These are phyloP conservation scores for Pholiota microspora DNA, from an alignment of 768 basidiomycete genomes.

Conservation along the genomic window DNA sequence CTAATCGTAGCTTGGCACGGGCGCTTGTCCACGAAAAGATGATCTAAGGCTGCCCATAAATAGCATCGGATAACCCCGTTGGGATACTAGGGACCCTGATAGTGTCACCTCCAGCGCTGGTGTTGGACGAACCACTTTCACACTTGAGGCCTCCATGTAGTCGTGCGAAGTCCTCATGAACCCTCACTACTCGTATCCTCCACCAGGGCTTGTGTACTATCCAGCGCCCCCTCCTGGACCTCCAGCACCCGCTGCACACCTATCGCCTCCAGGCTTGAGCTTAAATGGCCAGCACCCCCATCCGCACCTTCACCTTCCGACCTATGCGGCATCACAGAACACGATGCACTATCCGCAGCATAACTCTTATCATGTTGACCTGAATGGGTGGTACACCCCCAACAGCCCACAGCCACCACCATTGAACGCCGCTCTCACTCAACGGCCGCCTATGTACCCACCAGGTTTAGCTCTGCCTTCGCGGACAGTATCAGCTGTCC, in stretches of 20 bases:
- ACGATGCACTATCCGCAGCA: neutral
- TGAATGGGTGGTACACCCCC: constrained; percentile 14
- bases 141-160: constrained; percentile 8
- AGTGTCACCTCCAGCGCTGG: too few species aligned
- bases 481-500: neutral
- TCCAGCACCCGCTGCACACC: constrained; percentile 5
- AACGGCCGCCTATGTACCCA: constrained; percentile 12
- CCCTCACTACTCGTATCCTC: constrained; percentile 16
- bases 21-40: neutral
- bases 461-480: constrained; percentile 14
- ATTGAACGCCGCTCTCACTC: neutral
- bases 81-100: neutral
- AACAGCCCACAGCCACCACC: neutral
- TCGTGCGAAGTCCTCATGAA: constrained; percentile 13
- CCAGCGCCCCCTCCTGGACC: neutral
- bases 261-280: constrained; percentile 6
- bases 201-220: constrained; percentile 13
- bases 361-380: constrained; percentile 12
- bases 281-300: constrained; percentile 10
- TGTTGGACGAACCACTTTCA: neutral
- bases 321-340: constrained; percentile 1
- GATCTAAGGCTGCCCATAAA: neutral
- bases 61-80: neutral
- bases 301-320: constrained; percentile 10
- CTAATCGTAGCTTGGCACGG: too few species aligned